phyloP scores from a whole-genome alignment of 2,329 filamentous ascomycete species.

The Aspergillus glaucus region DNA sequence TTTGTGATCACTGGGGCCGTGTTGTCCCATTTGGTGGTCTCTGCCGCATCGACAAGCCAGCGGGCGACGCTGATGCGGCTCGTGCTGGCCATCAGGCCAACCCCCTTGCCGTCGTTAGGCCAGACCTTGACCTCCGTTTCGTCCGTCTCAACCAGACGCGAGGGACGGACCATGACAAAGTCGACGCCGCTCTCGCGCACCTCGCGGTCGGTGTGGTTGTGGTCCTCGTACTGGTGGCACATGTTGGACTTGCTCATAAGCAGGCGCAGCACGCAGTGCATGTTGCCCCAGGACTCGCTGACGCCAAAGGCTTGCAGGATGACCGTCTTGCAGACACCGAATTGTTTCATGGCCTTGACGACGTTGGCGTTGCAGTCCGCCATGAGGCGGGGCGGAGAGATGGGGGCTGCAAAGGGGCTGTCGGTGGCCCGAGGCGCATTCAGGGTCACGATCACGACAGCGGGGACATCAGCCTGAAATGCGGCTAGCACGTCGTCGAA shows the following conservation, averaged over 20 bases:
- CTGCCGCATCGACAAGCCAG: conserved; percentile 43
- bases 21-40: conserved; percentile 38
- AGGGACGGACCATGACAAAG: conserved; percentile 43
- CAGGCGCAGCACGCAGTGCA: conserved; percentile 38
- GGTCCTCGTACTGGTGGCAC: conserved; percentile 43
- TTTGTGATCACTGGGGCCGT: conserved; percentile 45
- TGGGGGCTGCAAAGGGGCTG: conserved; percentile 44
- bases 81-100: conserved; percentile 34
- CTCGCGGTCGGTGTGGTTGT: conserved; percentile 41
- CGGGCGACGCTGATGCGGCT: conserved; percentile 38
- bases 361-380: conserved; percentile 37
- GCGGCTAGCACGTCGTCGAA: conserved; percentile 14
- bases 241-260: conserved; percentile 46
- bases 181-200: conserved; percentile 31
- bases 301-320: conserved; percentile 48
- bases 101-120: conserved; percentile 39
- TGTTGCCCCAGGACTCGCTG: conserved; percentile 39
- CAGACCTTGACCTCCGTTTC: conserved; percentile 33
- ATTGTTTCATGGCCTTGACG: conserved; percentile 33
- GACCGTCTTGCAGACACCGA: conserved; percentile 38
- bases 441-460: conserved; percentile 46
- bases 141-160: conserved; percentile 38
- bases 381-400: conserved; percentile 44
- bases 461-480: conserved; percentile 9
- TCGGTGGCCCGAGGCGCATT: conserved; percentile 42